These are phyloP conservation scores for Phytophthora litchii DNA, from an alignment of 352 stramenopile species.

Conservation along the genomic window DNA sequence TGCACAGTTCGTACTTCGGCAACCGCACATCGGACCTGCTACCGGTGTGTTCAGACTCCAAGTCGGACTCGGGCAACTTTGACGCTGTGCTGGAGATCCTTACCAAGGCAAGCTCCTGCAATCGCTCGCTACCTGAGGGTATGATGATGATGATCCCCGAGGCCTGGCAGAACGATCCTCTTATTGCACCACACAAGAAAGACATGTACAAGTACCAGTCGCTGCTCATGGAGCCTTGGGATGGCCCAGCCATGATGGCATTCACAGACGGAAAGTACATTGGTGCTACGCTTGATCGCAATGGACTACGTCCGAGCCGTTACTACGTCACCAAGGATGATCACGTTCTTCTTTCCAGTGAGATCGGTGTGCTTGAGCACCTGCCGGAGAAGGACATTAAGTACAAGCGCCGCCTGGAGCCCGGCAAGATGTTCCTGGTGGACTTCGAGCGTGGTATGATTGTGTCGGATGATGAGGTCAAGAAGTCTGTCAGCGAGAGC, in stretches of 20 bases:
- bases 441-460: conserved; percentile 96
- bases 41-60: conserved; percentile 93
- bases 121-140: conserved; percentile 92
- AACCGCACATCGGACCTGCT: conserved; percentile 92
- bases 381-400: conserved; percentile 92
- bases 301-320: conserved; percentile 94
- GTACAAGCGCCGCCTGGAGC: conserved; percentile 94
- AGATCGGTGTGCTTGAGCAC: conserved; percentile 95
- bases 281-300: conserved; percentile 96
- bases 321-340: conserved; percentile 98
- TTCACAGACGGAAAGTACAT: conserved; percentile 97
- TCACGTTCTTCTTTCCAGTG: conserved; percentile 94
- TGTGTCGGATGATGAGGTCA: conserved; percentile 96
- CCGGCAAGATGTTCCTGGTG: conserved; percentile 98
- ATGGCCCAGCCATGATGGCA: conserved; percentile 97
- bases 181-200: conserved; percentile 93
- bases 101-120: conserved; percentile 89
- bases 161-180: conserved; percentile 95
- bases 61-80: conserved; percentile 97
- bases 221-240: conserved; percentile 97
- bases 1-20: conserved; percentile 92
- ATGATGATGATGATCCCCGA: conserved; percentile 99
- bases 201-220: conserved; percentile 99
- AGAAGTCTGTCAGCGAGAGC: conserved; percentile 88
- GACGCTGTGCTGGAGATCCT: conserved; percentile 95